Percentiles rank a stretch among this genome's conserved stretches.
Evolutionary conservation across 106 monocot species (phyloP).

Genomic region (Platanthera guangdongensis): DNA sequence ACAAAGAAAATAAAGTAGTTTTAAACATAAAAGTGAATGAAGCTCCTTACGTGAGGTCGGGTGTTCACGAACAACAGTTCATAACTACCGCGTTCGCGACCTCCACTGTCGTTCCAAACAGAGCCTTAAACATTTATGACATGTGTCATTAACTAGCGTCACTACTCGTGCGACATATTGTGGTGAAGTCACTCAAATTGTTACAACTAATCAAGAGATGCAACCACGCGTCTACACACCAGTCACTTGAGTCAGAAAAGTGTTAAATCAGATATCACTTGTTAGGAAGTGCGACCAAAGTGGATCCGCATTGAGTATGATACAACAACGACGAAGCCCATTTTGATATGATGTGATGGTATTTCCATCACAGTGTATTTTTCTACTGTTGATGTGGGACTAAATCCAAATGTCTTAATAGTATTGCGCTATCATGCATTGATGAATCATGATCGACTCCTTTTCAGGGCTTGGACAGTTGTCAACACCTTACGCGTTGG

Average conservation of each 20-base stretch:
- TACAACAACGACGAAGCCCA: neutral
- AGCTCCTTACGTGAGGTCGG: no score
- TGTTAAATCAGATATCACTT: neutral
- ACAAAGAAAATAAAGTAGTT: no score
- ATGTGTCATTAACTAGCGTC: neutral
- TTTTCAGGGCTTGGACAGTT: constrained; percentile 66
- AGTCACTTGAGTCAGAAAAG: neutral
- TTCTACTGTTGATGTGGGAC: neutral
- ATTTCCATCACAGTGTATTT: neutral
- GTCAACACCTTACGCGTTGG: constrained; percentile 72
- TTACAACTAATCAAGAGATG: neutral
- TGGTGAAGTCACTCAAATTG: neutral
- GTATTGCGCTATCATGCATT: neutral
- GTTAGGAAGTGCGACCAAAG: neutral
- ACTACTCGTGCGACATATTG: neutral
- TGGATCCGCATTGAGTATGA: neutral
- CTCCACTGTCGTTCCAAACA: no score
- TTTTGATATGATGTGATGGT: neutral
- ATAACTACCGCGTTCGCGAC: no score
- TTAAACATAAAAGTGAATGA: no score
- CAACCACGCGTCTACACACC: neutral
- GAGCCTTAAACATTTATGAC: no score
- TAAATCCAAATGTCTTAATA: neutral
- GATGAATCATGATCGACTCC: neutral
- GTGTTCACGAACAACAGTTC: no score